Conservation (phyloP, 2,329 filamentous ascomycete genomes). For the Didymella pomorum region DNA sequence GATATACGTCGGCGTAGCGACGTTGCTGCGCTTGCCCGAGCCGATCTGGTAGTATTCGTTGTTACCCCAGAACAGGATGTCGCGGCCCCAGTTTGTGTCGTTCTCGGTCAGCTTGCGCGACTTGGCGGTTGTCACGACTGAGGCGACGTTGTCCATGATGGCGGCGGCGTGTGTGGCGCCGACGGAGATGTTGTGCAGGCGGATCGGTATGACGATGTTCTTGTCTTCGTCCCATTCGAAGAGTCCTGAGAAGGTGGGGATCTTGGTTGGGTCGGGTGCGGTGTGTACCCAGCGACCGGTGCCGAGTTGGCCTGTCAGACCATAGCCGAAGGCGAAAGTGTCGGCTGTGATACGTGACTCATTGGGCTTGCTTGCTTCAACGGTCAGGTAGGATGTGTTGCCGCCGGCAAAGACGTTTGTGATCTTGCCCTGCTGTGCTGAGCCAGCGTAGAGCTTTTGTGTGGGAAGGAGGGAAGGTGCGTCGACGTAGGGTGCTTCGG, state of each 20-base stretch:
- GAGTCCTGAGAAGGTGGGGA: constrained; percentile 82
- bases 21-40: constrained; percentile 85
- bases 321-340: constrained; percentile 86
- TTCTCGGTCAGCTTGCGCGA: constrained; percentile 58
- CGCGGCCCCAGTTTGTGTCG: constrained; percentile 86
- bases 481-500: constrained; percentile 69
- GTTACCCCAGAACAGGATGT: constrained; percentile 92
- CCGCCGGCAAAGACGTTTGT: constrained; percentile 87
- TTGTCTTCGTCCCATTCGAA: constrained; percentile 84
- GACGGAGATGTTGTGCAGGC: constrained; percentile 74
- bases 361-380: constrained; percentile 74
- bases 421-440: constrained; percentile 69
- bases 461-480: constrained; percentile 75
- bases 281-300: constrained; percentile 91
- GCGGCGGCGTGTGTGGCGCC: constrained; percentile 84
- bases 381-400: constrained; percentile 83
- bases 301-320: constrained; percentile 82
- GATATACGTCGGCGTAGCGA: constrained; percentile 78
- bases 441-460: constrained; percentile 74
- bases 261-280: constrained; percentile 77
- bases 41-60: constrained; percentile 95
- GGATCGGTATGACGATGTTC: constrained; percentile 77
- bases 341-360: constrained; percentile 72
- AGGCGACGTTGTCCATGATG: constrained; percentile 81
- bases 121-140: constrained; percentile 61